These are phyloP conservation scores for Aspergillus amoenus DNA, from an alignment of 2,329 filamentous ascomycete species.

Conservation along the genomic window DNA sequence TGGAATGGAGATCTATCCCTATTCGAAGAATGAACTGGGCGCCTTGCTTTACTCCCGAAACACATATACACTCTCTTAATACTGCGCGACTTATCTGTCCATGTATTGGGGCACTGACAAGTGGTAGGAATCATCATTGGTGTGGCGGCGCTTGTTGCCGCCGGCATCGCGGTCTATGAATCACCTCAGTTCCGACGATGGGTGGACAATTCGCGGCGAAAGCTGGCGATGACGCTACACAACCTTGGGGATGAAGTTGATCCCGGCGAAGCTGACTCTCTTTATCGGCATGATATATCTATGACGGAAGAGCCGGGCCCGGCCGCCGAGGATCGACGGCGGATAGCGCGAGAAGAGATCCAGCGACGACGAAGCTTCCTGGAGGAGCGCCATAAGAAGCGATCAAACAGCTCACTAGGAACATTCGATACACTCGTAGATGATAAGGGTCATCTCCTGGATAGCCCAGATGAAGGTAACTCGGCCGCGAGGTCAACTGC, in stretches of 20 bases:
- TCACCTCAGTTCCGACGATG: slow-evolving; percentile 63
- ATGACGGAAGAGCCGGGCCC: slow-evolving; percentile 48
- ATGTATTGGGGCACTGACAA: slow-evolving; percentile 16
- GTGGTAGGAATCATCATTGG: slow-evolving; percentile 60
- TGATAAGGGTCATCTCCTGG: slow-evolving; percentile 38
- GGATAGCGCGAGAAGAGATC: slow-evolving; percentile 46
- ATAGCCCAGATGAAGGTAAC: slow-evolving; percentile 9
- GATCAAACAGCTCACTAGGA: slow-evolving; percentile 24
- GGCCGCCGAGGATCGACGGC: slow-evolving; percentile 46
- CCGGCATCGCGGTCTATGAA: slow-evolving; percentile 63
- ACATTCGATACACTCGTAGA: slow-evolving; percentile 49
- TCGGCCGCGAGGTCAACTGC: slow-evolving; percentile 37
- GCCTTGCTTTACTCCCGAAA: not conserved
- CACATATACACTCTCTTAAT: not conserved
- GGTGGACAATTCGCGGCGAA: slow-evolving; percentile 61
- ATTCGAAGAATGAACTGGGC: slow-evolving; percentile 4
- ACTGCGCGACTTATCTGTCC: not conserved
- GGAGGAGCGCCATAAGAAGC: slow-evolving; percentile 36
- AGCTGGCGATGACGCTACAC: slow-evolving; percentile 59
- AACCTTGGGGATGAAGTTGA: slow-evolving; percentile 61
- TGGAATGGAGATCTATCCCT: not conserved
- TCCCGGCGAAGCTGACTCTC: slow-evolving; percentile 38
- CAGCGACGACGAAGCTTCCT: slow-evolving; percentile 42
- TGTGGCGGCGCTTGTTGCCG: slow-evolving; percentile 60
- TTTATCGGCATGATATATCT: slow-evolving; percentile 42